A percentile compares a stretch with the other conserved stretches of the same genome.
These are phyloP conservation scores for Arachis stenosperma DNA, from an alignment of 306 rosid species.

Conservation along the genomic window DNA sequence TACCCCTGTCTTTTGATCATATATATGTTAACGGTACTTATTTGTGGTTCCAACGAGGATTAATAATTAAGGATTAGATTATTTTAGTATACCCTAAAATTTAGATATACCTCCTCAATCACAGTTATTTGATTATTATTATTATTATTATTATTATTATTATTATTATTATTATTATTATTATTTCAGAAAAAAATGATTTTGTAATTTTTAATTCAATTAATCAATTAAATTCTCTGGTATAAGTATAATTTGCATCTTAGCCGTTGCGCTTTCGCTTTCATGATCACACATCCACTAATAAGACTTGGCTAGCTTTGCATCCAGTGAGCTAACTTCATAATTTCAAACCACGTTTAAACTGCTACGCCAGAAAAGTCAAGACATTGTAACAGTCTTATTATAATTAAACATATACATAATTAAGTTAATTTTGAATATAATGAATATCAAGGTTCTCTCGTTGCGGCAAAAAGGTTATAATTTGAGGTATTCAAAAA, in stretches of 20 bases:
- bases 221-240: too few species aligned
- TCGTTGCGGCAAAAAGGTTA: neutral
- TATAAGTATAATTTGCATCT: too few species aligned
- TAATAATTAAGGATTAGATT: neutral
- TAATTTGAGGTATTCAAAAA: neutral
- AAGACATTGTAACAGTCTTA: neutral
- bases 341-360: neutral
- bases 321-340: neutral
- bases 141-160: too few species aligned
- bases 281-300: conserved; percentile 16
- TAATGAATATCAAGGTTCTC: too few species aligned
- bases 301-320: neutral
- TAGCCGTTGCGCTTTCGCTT: conserved; percentile 29
- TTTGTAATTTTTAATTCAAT: too few species aligned
- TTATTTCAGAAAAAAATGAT: too few species aligned
- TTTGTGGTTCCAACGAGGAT: too few species aligned
- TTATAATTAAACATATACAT: neutral
- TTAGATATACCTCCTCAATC: too few species aligned
- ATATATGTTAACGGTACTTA: neutral
- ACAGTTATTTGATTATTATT: too few species aligned
- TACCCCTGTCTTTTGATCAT: neutral
- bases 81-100: too few species aligned
- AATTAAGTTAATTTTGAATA: neutral
- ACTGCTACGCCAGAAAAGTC: neutral
- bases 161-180: too few species aligned